Evolutionary conservation across 169 alveolate genomes (phyloP).

Genomic region (Theileria orientalis): DNA sequence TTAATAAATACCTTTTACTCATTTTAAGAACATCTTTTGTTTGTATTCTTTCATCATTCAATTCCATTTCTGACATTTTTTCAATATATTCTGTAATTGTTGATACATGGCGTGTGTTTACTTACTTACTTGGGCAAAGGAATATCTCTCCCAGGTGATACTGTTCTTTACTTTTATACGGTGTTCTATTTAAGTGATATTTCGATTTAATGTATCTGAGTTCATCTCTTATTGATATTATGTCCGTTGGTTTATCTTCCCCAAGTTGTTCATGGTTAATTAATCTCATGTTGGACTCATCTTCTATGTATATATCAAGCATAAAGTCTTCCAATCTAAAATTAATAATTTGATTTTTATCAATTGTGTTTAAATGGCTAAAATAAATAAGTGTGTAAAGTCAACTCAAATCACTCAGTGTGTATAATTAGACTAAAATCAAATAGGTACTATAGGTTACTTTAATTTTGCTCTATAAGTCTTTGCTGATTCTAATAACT

Average conservation of each 20-base stretch:
- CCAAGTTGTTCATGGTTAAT: constrained; percentile 31
- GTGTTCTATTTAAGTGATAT: constrained; percentile 54
- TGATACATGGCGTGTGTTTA: neutral
- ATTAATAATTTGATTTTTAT: neutral
- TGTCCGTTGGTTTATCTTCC: constrained; percentile 46
- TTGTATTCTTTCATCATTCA: neutral
- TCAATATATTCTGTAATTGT: neutral
- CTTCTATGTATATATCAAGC: constrained; percentile 44
- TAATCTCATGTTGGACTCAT: constrained; percentile 28
- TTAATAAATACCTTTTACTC: neutral
- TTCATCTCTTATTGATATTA: constrained; percentile 40
- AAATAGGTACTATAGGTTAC: neutral
- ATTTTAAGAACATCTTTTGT: neutral
- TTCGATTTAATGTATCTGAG: neutral
- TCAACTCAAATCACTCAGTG: neutral
- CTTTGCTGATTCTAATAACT: constrained; percentile 20
- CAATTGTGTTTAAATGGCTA: neutral
- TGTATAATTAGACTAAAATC: neutral
- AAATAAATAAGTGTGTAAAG: neutral
- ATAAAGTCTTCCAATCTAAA: constrained; percentile 47
- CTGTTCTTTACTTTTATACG: constrained; percentile 32
- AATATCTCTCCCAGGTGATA: constrained; percentile 57
- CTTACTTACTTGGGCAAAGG: constrained; percentile 48
- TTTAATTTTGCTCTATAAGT: constrained; percentile 29
- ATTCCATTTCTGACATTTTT: neutral